Base-by-base conservation (phyloP, 768 basidiomycete genomes). In the Leccinum fibrillosum region DNA sequence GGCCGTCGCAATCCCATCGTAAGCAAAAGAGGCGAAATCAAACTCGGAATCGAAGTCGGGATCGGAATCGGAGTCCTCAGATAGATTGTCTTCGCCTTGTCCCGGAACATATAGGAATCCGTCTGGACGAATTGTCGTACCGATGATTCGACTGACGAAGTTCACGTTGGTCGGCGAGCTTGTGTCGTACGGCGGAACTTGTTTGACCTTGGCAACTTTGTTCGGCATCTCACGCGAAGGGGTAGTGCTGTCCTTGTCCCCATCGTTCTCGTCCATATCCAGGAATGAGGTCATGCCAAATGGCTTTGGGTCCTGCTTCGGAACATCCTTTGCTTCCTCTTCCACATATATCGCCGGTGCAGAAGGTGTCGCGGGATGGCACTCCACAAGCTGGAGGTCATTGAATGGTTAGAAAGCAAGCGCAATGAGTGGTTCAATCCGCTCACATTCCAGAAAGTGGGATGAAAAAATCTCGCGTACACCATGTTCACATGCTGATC, bases 391-490 rank as follows among this genome's bases (percentile, higher is more conserved):
- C 67, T 68, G 35, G 3, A 0, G 19, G 8, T 39, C 37, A 39
- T 39, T 6, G 7, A 4, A 49, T 9, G 12, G 15, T 59, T 12
- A 54, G n/a, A 6, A n/a, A 32, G 7, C 12, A 28, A 13, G 4
- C 4, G 5, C 10, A 8, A 15, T 0, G 28, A 1, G 3, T 55
- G 21, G 23, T 17, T 6, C 2, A 48, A 13, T 30, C 1, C 5
- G 54, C 65, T 48, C 19, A 64, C 66, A 35, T 64, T 60, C 67
- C 67, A 68, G 32, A 34, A 54, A 1, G 54, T 59, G 7, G 67
- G 67, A 37, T 68, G 67, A 35, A 68, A 68, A 52, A 49, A 59
- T 30, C 32, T 61, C 0, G 62, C 62, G 26, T 69, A 67, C 0
- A 69, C 59, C 60, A 62, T 65, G 17, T 26, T 65, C 1, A 67